Evolutionary conservation across 192 early-diverging fungal genomes (phyloP).

Genomic region (Jimgerdemannia flammicorona): DNA sequence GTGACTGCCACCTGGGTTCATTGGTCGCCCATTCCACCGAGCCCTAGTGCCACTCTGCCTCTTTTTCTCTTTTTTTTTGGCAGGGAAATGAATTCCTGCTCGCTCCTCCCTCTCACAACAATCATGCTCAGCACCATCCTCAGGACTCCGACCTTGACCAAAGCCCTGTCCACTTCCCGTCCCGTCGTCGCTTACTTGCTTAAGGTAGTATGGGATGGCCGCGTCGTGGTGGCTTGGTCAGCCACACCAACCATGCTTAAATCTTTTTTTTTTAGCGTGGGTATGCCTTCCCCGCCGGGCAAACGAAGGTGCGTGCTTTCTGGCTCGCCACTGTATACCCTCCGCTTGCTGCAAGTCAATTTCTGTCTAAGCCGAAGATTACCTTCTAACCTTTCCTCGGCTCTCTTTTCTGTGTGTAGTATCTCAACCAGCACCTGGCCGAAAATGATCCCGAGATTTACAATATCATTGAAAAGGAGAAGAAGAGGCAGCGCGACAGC

Average conservation of each 20-base stretch:
- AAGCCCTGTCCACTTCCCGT: constrained; percentile 18
- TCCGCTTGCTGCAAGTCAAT: background rate
- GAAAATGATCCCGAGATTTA: constrained; percentile 86
- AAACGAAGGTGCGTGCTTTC: constrained; percentile 37
- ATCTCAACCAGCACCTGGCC: constrained; percentile 73
- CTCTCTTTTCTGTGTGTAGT: constrained; percentile 21
- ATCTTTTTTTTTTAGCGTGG: constrained; percentile 33
- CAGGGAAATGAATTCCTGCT: too few species aligned
- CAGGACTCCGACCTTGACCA: constrained; percentile 24
- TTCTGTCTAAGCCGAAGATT: background rate
- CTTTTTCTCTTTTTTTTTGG: background rate
- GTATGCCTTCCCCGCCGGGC: constrained; percentile 50
- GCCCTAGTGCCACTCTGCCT: background rate
- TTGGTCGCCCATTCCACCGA: background rate
- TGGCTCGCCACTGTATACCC: too few species aligned
- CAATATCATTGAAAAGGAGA: constrained; percentile 94
- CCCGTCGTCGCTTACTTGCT: background rate
- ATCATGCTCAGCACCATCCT: constrained; percentile 29
- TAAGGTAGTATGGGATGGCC: constrained; percentile 1
- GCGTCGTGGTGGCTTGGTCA: background rate
- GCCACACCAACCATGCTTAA: background rate
- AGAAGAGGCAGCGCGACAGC: constrained; percentile 87
- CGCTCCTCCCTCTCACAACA: constrained; percentile 10
- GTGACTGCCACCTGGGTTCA: background rate
- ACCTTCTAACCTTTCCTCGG: background rate